A percentile compares a stretch with the other conserved stretches of the same genome.
Conservation (phyloP, 352 stramenopile genomes). For the Stramenopiles sp. region DNA sequence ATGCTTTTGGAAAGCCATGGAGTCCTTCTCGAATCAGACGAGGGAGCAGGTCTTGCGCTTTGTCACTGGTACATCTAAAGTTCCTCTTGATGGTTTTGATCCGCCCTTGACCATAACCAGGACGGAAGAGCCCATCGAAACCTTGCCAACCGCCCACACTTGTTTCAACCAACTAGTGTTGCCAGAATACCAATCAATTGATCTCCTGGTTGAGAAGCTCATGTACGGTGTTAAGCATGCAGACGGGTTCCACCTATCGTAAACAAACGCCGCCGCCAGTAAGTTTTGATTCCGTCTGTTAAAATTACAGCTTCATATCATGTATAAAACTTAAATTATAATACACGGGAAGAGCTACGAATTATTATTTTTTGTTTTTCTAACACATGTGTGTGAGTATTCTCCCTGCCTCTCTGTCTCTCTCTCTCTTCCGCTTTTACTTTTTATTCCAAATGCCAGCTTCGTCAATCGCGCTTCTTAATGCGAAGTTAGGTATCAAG, state of each 20-base stretch:
- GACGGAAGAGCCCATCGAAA: conserved; percentile 40
- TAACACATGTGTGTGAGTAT: no score
- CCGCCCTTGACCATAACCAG: conserved; percentile 58
- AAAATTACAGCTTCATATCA: no score
- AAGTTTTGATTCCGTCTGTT: no score
- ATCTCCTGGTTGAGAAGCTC: conserved; percentile 43
- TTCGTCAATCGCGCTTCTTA: conserved; percentile 20
- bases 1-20: conserved; percentile 57
- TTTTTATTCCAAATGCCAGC: no score
- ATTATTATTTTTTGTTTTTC: no score
- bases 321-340: no score
- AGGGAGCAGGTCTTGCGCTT: conserved; percentile 51
- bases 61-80: conserved; percentile 51
- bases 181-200: conserved; percentile 43
- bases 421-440: no score
- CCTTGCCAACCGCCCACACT: conserved; percentile 47
- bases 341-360: no score
- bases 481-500: conserved; percentile 25
- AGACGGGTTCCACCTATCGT: conserved; percentile 52
- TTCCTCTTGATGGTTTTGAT: conserved; percentile 55
- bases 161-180: conserved; percentile 68
- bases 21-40: conserved; percentile 36
- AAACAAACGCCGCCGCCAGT: no score
- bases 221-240: conserved; percentile 48
- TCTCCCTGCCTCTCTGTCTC: no score